Evolutionary conservation across 805 yeast genomes (phyloP), one percentile per base, ranked within the genome.

Genomic region (Candida jianshihensis): DNA sequence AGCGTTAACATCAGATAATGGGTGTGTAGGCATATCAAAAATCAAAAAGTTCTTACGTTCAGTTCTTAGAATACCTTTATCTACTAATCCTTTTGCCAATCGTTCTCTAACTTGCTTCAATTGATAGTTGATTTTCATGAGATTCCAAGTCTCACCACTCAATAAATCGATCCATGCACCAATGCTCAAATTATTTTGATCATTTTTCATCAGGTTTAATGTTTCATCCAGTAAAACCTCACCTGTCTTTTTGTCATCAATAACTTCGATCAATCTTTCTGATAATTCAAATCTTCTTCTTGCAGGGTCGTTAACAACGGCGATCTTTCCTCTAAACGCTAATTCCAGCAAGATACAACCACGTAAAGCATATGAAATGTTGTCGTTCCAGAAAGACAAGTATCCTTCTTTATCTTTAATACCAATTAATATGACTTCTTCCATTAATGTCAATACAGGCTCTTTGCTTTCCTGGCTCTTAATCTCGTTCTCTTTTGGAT

Each of bases 11-110:
- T 92, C 98, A 22, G 89, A 81, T 12, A 92, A 75, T 7, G 98
- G 98, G 61, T 94, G 98, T 8, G 98, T 92, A 21, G 98, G 96
- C 97, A 92, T 92, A 60, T 92, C 98, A 51, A 92, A 92, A 36
- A 92, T 66, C 53, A 92, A 77, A 57, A 92, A 92, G 64, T 87
- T 92, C 58, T 89, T 87, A 60, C 95, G 78, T 61, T 92, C 98
- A 7, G 98, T 92, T 64, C 96, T 80, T 53, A 94, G 71, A 31
- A 92, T 81, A 17, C 98, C 97, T 64, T 92, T 92, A 60, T 92
- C 98, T 26, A 94, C 98, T 36, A 92, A 70, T 1, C 98, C 98
- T 62, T 92, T 92, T 37, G 96, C 95, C 45, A 92, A 70, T 49
- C 98, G 73, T 63, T 92, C 98, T 56, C 98, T 78, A 5, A 92